Base-by-base conservation (phyloP, 495 filamentous ascomycete species). In the Penicillium argentinense region DNA sequence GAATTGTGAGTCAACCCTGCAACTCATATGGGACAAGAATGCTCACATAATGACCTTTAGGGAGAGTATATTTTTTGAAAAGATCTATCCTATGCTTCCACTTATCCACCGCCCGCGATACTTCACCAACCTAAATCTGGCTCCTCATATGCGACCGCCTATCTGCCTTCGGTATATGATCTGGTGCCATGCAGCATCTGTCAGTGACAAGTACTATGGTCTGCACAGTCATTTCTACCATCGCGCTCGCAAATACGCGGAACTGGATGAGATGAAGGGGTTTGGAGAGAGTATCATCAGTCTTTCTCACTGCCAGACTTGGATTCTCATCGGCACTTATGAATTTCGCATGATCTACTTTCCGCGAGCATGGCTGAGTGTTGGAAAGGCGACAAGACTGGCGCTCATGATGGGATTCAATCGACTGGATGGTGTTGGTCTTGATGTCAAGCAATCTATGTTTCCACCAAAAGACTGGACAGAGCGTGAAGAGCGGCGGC, bases 301-400 rank as follows among this genome's bases (percentile, higher is more conserved):
- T 9, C 71, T 96, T 16, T 85, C 82, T 18, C 83, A 93, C 56
- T 83, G 82, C 26, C 95, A 97, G 65, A 78, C 88, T 2, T 93
- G 95, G 79, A 68, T 83, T 8, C 70, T 99, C 4, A 78, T 95
- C 39, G 78, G 82, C 3, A 80, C 77, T 0, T 97, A 95, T 57
- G 93, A 99, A 62, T 97, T 97, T 63, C 95, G 91, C 67, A 86
- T 88, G 78, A 97, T 99, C 88, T 95, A 88, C 64, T 99, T 99
- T 54, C 93, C 93, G 2, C 75, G 95, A 29, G 95, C 95, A 3
- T 99, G 93, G 93, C 78, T 97, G 67, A 96, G 87, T 45, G 83
- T 86, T 8, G 95, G 92, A 12, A 78, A 88, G 40, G 86, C 84
- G 2, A 79, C 84, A 11, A 75, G 93, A 46, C 64, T 96, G 45